phyloP scores from a whole-genome alignment of 345 rosid species.

The Hibiscus trionum region DNA sequence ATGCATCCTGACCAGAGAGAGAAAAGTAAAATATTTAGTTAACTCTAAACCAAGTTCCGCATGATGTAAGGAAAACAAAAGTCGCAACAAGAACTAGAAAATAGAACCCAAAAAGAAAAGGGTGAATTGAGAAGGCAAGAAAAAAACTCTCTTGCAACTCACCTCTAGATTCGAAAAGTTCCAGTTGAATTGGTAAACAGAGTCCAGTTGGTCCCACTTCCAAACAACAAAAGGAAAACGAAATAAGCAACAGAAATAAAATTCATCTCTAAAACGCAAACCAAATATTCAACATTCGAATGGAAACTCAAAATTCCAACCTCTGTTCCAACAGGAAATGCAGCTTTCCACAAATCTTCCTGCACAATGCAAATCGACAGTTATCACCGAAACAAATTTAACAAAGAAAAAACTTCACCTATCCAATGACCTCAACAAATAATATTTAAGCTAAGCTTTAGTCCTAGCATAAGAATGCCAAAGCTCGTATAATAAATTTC shows the following conservation, averaged over 20 bases:
- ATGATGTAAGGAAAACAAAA: neutral
- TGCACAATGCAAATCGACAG: slow-evolving; percentile 25
- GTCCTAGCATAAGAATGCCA: neutral
- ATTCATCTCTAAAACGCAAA: neutral
- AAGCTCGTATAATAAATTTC: neutral
- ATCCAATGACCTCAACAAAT: neutral
- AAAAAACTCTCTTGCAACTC: slow-evolving; percentile 20
- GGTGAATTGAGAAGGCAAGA: neutral
- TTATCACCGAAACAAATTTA: neutral
- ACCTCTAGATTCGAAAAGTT: slow-evolving; percentile 85
- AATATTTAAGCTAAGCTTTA: neutral
- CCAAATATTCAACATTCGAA: neutral
- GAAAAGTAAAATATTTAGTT: slow-evolving; percentile 3
- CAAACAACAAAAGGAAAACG: slow-evolving; percentile 4
- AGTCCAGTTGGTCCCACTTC: slow-evolving; percentile 94
- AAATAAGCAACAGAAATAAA: slow-evolving; percentile 9
- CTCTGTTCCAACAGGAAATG: slow-evolving; percentile 93
- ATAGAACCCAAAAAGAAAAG: neutral
- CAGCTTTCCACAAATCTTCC: slow-evolving; percentile 88
- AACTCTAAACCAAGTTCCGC: neutral
- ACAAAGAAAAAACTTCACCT: neutral
- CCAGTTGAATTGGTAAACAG: slow-evolving; percentile 66
- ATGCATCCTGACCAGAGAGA: slow-evolving; percentile 50
- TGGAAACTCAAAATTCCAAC: slow-evolving; percentile 24
- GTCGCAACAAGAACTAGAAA: neutral